phyloP scores from a whole-genome alignment of 2,329 filamentous ascomycete species.

The Fusarium sp. region DNA sequence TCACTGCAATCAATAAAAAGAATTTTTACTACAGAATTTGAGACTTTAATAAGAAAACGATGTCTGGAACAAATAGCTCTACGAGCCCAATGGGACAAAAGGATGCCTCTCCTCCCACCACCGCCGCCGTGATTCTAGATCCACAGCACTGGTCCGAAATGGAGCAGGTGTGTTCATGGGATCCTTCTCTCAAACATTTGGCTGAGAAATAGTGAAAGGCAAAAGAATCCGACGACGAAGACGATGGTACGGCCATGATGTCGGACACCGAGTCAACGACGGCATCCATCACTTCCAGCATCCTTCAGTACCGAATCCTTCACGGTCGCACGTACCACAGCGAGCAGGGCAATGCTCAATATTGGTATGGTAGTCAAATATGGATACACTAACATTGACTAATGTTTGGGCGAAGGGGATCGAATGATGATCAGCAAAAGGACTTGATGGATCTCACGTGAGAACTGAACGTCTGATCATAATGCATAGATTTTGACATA shows the following conservation, averaged over 20 bases:
- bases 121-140: constrained; percentile 20
- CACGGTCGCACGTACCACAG: constrained; percentile 41
- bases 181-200: fast-evolving
- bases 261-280: constrained; percentile 32
- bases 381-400: not conserved
- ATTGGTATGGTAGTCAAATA: constrained; percentile 30
- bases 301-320: constrained; percentile 37
- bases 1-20: not conserved
- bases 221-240: not conserved
- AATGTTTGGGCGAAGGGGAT: constrained; percentile 20
- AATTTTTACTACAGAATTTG: fast-evolving
- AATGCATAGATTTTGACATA: not conserved
- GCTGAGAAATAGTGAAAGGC: not conserved
- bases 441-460: constrained; percentile 42
- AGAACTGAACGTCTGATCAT: fast-evolving
- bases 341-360: constrained; percentile 40
- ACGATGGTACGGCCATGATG: constrained; percentile 8
- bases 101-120: not conserved
- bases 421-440: constrained; percentile 38
- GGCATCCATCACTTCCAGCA: constrained; percentile 37
- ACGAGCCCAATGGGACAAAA: not conserved
- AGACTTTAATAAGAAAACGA: not conserved
- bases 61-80: not conserved
- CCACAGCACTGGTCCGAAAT: constrained; percentile 38
- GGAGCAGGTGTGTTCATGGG: constrained; percentile 18